Evolutionary conservation across 2,329 filamentous ascomycete genomes (phyloP), one percentile per base, ranked within the genome.

Genomic region (Penicillium sp.): DNA sequence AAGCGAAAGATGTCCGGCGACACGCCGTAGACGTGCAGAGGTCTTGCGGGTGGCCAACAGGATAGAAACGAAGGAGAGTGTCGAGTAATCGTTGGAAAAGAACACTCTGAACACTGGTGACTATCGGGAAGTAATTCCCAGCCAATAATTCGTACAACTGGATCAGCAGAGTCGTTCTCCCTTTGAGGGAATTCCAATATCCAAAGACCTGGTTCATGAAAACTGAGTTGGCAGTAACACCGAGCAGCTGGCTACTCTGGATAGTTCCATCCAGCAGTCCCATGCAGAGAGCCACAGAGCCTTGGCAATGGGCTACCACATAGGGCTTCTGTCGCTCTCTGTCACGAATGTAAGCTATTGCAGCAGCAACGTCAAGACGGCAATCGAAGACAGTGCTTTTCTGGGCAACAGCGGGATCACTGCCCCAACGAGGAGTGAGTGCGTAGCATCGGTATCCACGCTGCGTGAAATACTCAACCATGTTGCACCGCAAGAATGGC

Each of bases 1-100:
- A 76, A 10, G 65, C 65, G 2, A 76, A 65, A 19, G 64, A 61
- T 40, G 67, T 65, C 4, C 74, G 64, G 51, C 69, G 74, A 47
- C 73, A 76, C 13, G 63, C 62, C 2, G 62, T 57, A 2, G 70
- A 73, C 23, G 60, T 64, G 56, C 75, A 77, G 4, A 72, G 29
- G 39, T 76, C 72, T 3, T 47, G 36, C 8, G 39, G 11, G 1
- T 50, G 21, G 1, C 68, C 67, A 8, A 69, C 62, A 4, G 74
- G 74, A 47, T 76, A 76, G 54, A 75, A 68, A 4, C 70, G 65
- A 11, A 74, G 55, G n/a, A 69, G 10, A 15, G 62, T 57, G 57
- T 65, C 58, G 5, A 66, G 56, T 5, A 60, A 4, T 34, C 27
- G 54, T 50, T 69, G 65, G 11, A 66, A 27, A 19, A 55, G 10